Conservation (phyloP, 495 filamentous ascomycete species). For the Penicillium longicatenatum region DNA sequence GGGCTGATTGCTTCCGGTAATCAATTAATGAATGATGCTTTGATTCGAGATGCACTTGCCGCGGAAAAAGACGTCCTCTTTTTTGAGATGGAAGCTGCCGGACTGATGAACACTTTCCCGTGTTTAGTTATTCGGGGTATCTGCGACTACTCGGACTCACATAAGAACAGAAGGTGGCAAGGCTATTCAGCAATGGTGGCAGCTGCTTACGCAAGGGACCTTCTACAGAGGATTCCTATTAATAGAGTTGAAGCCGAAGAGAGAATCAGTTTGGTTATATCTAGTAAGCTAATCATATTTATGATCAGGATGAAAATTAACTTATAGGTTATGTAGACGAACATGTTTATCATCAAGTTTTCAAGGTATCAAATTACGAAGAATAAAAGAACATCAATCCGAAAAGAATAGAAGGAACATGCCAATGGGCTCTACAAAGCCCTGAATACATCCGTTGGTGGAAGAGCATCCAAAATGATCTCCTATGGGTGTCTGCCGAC, state of each 20-base stretch:
- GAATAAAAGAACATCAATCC: slow-evolving; percentile 34
- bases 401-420: slow-evolving; percentile 27
- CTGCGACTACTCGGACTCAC: slow-evolving; percentile 4
- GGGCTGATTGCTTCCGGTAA: slow-evolving; percentile 33
- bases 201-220: slow-evolving; percentile 2
- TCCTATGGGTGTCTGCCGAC: slow-evolving; percentile 49
- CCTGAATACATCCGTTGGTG: slow-evolving; percentile 33
- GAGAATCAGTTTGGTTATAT: background rate
- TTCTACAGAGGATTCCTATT: background rate
- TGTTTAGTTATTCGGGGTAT: slow-evolving; percentile 37
- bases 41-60: slow-evolving; percentile 28
- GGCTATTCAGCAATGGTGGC: slow-evolving; percentile 1
- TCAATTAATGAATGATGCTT: slow-evolving; percentile 27
- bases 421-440: slow-evolving; percentile 32
- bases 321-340: no score
- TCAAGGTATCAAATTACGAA: slow-evolving; percentile 30
- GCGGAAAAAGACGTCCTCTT: slow-evolving; percentile 35
- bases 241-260: background rate
- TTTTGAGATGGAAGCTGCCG: slow-evolving; percentile 47
- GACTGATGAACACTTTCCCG: slow-evolving; percentile 39
- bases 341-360: slow-evolving; percentile 23
- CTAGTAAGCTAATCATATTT: no score
- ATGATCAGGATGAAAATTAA: no score
- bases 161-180: slow-evolving; percentile 2
- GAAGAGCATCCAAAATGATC: slow-evolving; percentile 21